Conservation (phyloP, 2,329 filamentous ascomycete genomes). For the Claviceps pazoutovae region DNA sequence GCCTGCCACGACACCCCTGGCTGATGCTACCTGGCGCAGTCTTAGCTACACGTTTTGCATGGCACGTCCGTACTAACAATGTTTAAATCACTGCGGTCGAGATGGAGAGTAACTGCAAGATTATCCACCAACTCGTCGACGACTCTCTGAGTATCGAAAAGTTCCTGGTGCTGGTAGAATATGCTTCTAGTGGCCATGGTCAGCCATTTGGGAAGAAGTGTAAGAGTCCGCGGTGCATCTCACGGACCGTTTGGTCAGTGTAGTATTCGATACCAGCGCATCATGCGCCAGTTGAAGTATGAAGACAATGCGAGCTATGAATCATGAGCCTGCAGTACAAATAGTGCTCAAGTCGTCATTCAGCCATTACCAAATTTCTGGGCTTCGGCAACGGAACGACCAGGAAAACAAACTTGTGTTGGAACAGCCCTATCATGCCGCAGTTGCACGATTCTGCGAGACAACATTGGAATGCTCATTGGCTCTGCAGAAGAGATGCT, state of each 20-base stretch:
- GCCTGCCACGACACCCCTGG: conserved; percentile 58
- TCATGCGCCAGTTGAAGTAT: conserved; percentile 47
- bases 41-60: conserved; percentile 1
- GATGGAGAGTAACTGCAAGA: conserved; percentile 53
- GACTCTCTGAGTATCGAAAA: conserved; percentile 54
- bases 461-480: conserved; percentile 14
- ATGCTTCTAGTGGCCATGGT: conserved; percentile 44
- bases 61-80: conserved; percentile 38
- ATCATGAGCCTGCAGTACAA: background rate
- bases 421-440: conserved; percentile 3
- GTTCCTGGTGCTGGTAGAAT: conserved; percentile 60
- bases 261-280: conserved; percentile 37
- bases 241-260: conserved; percentile 48
- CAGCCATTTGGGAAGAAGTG: background rate
- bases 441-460: conserved; percentile 9
- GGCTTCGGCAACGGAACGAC: conserved; percentile 30
- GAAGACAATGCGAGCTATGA: conserved; percentile 38
- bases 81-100: conserved; percentile 51
- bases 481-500: conserved; percentile 13
- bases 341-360: background rate
- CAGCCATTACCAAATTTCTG: conserved; percentile 33
- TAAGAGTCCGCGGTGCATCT: too few species aligned
- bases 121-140: conserved; percentile 65
- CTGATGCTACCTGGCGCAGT: conserved; percentile 46
- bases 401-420: conserved; percentile 29